phyloP scores from a whole-genome alignment of 2,329 filamentous ascomycete genomes.

The Lecanicillium sp. region DNA sequence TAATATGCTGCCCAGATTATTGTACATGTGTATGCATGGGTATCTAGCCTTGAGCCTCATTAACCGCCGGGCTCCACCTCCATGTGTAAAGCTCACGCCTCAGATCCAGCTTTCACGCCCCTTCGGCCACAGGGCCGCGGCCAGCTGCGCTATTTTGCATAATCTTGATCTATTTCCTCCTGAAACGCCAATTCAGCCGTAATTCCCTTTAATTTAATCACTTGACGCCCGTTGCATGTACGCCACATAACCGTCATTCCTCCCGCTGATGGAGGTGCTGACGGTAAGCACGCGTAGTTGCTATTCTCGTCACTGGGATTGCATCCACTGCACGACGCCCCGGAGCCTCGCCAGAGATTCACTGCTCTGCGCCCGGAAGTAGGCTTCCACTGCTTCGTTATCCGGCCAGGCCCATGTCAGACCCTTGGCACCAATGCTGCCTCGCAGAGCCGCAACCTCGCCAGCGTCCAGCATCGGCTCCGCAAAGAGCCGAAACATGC shows the following conservation, averaged over 20 bases:
- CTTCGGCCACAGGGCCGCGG: too few relatives aligned
- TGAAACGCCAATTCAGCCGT: constrained; percentile 1
- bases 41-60: too few relatives aligned
- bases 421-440: constrained; percentile 16
- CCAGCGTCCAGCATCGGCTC: constrained; percentile 29
- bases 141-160: not conserved
- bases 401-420: constrained; percentile 31
- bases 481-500: constrained; percentile 41
- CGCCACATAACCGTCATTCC: not conserved
- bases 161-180: constrained; percentile 5
- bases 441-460: constrained; percentile 22
- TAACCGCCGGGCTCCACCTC: not conserved
- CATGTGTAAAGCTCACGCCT: not conserved
- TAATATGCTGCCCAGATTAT: too few relatives aligned
- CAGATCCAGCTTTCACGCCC: too few relatives aligned
- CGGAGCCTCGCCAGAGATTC: constrained; percentile 18
- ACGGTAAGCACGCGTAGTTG: too few relatives aligned
- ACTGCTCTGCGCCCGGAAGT: constrained; percentile 18
- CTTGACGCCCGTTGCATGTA: too few relatives aligned
- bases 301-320: too few relatives aligned
- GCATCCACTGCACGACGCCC: constrained; percentile 16
- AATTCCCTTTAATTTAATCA: too few relatives aligned
- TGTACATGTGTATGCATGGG: too few relatives aligned
- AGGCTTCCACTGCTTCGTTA: constrained; percentile 25
- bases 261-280: too few relatives aligned